Conservation (phyloP, 169 alveolate species). For the Cryptosporidium sp. region DNA sequence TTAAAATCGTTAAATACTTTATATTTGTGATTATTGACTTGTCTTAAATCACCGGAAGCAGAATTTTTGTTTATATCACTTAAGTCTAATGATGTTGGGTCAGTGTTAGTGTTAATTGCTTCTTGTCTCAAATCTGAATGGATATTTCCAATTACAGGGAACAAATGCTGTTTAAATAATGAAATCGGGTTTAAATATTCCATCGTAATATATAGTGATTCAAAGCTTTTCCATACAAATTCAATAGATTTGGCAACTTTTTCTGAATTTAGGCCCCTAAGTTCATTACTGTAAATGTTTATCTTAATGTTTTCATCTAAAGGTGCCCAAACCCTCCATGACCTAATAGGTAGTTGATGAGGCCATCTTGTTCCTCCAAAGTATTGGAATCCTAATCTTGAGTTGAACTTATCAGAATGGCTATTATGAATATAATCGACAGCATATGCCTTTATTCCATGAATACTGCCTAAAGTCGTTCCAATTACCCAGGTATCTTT, state of each 20-base stretch:
- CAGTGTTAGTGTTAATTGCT: not conserved
- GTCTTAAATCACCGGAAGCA: not conserved
- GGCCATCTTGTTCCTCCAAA: conserved; percentile 76
- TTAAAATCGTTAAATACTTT: not conserved
- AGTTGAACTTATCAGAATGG: not conserved
- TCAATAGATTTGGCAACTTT: conserved; percentile 23
- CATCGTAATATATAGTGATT: conserved; percentile 47
- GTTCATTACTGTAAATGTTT: conserved; percentile 39
- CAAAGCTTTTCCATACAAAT: conserved; percentile 53
- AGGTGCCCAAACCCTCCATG: conserved; percentile 71
- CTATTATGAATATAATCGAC: conserved; percentile 15
- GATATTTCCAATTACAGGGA: conserved; percentile 40
- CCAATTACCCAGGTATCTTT: conserved; percentile 75
- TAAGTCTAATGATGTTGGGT: conserved; percentile 15
- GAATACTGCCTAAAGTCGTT: conserved; percentile 63
- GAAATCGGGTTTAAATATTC: conserved; percentile 46
- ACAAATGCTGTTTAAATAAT: conserved; percentile 54
- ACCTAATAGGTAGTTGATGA: conserved; percentile 53
- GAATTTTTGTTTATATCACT: conserved; percentile 13
- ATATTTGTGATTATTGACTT: not conserved
- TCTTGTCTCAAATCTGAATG: conserved; percentile 7
- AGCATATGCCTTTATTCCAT: conserved; percentile 72
- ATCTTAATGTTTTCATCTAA: conserved; percentile 40
- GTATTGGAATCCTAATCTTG: conserved; percentile 48
- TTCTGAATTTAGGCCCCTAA: conserved; percentile 47